Percentiles rank a stretch among this genome's conserved stretches.
phyloP scores from a whole-genome alignment of 1,284 basidiomycete species.

The Erythrobasidium hasegawianum region DNA sequence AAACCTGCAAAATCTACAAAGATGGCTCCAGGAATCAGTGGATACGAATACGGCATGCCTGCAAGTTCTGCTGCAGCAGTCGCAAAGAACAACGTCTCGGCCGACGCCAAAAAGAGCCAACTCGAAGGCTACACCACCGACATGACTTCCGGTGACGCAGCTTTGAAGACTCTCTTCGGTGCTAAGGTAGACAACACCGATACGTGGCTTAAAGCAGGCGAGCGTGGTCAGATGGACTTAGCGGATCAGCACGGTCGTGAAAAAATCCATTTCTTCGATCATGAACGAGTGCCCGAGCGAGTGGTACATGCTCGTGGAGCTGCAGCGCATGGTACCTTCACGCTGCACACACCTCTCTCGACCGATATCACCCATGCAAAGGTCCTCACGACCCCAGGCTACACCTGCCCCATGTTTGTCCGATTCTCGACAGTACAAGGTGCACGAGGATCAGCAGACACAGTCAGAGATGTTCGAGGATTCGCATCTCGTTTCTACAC shows the following conservation, averaged over 20 bases:
- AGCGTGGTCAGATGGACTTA: constrained; percentile 38
- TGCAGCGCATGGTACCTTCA: constrained; percentile 76
- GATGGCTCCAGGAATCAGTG: constrained; percentile 28
- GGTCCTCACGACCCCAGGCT: constrained; percentile 64
- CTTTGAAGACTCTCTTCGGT: constrained; percentile 38
- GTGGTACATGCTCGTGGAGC: constrained; percentile 48
- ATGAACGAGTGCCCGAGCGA: constrained; percentile 64
- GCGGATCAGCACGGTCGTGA: constrained; percentile 40
- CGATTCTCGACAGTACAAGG: constrained; percentile 80
- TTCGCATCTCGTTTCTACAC: constrained; percentile 80
- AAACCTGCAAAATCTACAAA: neutral
- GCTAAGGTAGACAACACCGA: constrained; percentile 43
- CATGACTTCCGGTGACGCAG: constrained; percentile 35
- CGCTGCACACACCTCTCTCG: constrained; percentile 59
- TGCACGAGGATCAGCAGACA: constrained; percentile 68
- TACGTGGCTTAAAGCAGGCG: constrained; percentile 39
- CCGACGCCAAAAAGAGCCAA: constrained; percentile 27
- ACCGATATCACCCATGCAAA: constrained; percentile 63
- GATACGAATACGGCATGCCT: neutral
- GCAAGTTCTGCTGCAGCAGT: constrained; percentile 4
- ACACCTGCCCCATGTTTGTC: constrained; percentile 68
- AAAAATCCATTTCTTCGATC: constrained; percentile 42
- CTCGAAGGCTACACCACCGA: constrained; percentile 24
- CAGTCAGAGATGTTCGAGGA: constrained; percentile 72
- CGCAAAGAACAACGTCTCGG: constrained; percentile 13